These are phyloP conservation scores for Aspergillus cristatus DNA, from an alignment of 495 filamentous ascomycete species.

Conservation along the genomic window DNA sequence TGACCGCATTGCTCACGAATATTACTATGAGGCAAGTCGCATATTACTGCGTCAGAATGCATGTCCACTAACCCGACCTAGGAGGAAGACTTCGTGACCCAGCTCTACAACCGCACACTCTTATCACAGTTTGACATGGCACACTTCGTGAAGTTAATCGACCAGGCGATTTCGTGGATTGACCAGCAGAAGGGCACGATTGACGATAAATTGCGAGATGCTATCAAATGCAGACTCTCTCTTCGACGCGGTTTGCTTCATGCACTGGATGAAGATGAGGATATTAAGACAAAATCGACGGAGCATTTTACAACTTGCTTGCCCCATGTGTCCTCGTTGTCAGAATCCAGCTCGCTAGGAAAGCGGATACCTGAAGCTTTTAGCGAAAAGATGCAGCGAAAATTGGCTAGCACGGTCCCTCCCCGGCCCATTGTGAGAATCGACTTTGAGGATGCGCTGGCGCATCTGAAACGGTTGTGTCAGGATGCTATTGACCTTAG, in stretches of 20 bases:
- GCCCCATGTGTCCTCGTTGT: conserved; percentile 39
- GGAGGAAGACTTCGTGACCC: conserved; percentile 95
- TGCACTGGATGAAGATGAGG: conserved; percentile 38
- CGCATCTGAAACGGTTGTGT: conserved; percentile 60
- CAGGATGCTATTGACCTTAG: conserved; percentile 61
- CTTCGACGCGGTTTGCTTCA: conserved; percentile 56
- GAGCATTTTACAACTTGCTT: conserved; percentile 35
- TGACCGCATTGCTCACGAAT: conserved; percentile 59
- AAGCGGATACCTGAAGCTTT: conserved; percentile 66
- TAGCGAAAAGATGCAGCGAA: conserved; percentile 81
- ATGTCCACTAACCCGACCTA: conserved; percentile 21
- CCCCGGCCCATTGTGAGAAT: conserved; percentile 81
- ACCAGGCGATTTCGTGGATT: conserved; percentile 49
- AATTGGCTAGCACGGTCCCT: conserved; percentile 83
- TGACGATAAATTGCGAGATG: conserved; percentile 42
- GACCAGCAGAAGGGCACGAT: conserved; percentile 35
- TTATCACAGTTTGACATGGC: conserved; percentile 51
- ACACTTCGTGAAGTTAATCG: conserved; percentile 50
- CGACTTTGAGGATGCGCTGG: conserved; percentile 59
- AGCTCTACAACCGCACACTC: conserved; percentile 74
- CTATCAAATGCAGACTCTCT: conserved; percentile 52
- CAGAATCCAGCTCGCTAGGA: conserved; percentile 50
- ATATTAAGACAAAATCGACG: conserved; percentile 28
- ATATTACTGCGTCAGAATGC: conserved; percentile 1
- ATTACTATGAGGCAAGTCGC: conserved; percentile 74